Base-by-base conservation (phyloP, 768 basidiomycete species). In the Arthromyces matolae region DNA sequence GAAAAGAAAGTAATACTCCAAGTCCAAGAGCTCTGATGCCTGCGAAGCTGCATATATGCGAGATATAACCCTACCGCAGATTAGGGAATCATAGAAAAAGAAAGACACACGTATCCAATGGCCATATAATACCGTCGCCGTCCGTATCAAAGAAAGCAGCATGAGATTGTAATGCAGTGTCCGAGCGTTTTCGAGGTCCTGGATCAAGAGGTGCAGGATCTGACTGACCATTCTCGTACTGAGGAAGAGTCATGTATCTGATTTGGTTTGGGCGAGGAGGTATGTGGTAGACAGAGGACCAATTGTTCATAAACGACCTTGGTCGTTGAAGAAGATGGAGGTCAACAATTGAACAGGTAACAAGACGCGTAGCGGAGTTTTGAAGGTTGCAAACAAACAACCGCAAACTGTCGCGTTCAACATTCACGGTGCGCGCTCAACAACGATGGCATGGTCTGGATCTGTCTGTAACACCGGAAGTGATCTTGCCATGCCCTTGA, bases 61-160 rank as follows among this genome's bases (percentile, higher is more conserved):
- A 46, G 18, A 14, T 32, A 19, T 19, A 5, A n/a, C 16, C 20
- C 23, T 24, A 12, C 19, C 18, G n/a, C 12, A 3, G 4, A 29
- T 18, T 32, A 22, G 1, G 42, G 14, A 24, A 28, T 22, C 14
- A 51, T 16, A 10, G 24, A 19, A 40, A 34, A 10, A 34, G 24
- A 24, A 39, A n/a, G n/a, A 62, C 69, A 48, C 48, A 75, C 72
- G 73, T 76, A 53, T 76, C 73, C 10, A 31, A 51, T 5, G 73
- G 73, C 69, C 71, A 75, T 47, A 76, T 75, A 32, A 73, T 61
- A 4, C 73, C 75, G 54, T 75, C 75, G 20, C 55, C 50, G 57
- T 76, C 73, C 25, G 49, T 50, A 62, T 76, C 75, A 52, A 75
- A 75, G 62, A 73, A 76, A 28, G 69, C 69, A 54, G 71, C 69